phyloP scores from a whole-genome alignment of 805 yeast species.

The Candida adriatica region DNA sequence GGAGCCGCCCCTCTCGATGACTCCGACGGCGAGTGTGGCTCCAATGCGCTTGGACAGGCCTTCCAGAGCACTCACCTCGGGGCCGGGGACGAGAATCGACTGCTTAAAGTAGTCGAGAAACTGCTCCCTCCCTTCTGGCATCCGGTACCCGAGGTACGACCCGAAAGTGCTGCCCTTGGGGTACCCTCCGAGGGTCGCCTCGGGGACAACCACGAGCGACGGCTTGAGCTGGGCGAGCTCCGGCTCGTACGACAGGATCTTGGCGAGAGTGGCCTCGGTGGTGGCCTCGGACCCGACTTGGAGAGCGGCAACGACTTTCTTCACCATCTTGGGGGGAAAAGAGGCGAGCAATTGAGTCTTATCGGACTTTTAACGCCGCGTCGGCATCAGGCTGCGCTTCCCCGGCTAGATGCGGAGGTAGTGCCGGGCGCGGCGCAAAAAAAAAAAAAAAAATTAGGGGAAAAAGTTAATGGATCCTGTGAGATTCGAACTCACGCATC shows the following conservation, averaged over 20 bases:
- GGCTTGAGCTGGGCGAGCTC: slow-evolving; percentile 28
- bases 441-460: no score
- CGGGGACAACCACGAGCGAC: slow-evolving; percentile 37
- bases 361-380: no score
- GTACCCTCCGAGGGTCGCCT: slow-evolving; percentile 40
- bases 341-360: no score
- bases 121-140: slow-evolving; percentile 35
- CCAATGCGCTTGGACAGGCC: slow-evolving; percentile 28
- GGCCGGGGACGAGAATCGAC: slow-evolving; percentile 29
- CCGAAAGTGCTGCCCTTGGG: slow-evolving; percentile 39
- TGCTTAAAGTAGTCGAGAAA: slow-evolving; percentile 30
- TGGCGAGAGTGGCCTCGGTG: slow-evolving; percentile 30
- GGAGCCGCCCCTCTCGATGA: slow-evolving; percentile 33
- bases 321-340: slow-evolving; percentile 2
- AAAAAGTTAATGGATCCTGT: slow-evolving; percentile 19
- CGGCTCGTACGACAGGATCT: slow-evolving; percentile 32
- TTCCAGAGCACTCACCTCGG: slow-evolving; percentile 29
- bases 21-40: slow-evolving; percentile 33
- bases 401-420: no score
- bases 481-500: slow-evolving; percentile 20
- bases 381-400: no score
- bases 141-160: slow-evolving; percentile 35
- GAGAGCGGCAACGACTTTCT: slow-evolving; percentile 31
- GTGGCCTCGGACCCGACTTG: slow-evolving; percentile 36
- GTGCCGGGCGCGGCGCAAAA: no score